phyloP scores from a whole-genome alignment of 768 basidiomycete genomes.

The Coprinellus micaceus region DNA sequence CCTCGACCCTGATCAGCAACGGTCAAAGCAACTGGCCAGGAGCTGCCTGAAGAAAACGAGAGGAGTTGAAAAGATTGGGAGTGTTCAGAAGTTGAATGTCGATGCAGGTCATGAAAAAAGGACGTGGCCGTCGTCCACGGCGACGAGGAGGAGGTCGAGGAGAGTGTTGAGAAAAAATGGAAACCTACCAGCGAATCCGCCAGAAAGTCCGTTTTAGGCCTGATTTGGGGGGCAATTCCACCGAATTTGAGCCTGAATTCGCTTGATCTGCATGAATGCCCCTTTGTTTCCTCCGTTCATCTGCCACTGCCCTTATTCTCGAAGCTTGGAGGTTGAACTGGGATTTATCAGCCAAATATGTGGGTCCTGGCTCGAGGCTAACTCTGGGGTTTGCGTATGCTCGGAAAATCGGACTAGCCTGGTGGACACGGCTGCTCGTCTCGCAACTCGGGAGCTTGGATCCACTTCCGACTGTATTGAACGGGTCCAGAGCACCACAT shows the following conservation, averaged over 20 bases:
- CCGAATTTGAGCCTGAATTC: background rate
- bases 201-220: background rate
- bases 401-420: too few relatives aligned
- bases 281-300: background rate
- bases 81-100: slow-evolving; percentile 7
- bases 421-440: too few relatives aligned
- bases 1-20: too few relatives aligned
- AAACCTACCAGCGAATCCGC: background rate
- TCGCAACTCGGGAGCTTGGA: too few relatives aligned
- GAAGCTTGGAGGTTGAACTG: background rate
- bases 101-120: slow-evolving; percentile 21
- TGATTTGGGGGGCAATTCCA: background rate
- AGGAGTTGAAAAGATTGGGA: slow-evolving; percentile 17
- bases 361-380: background rate
- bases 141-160: slow-evolving; percentile 23
- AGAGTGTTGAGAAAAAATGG: slow-evolving; percentile 7
- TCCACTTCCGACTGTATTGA: too few relatives aligned
- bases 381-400: too few relatives aligned
- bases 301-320: background rate
- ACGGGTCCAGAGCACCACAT: too few relatives aligned
- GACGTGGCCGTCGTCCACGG: slow-evolving; percentile 28
- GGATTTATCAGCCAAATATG: background rate
- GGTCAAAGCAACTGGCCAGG: too few relatives aligned
- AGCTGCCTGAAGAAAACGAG: slow-evolving; percentile 13
- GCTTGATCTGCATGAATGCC: background rate